Evolutionary conservation across 768 basidiomycete genomes (phyloP).

Genomic region (Termitomyces sp.): DNA sequence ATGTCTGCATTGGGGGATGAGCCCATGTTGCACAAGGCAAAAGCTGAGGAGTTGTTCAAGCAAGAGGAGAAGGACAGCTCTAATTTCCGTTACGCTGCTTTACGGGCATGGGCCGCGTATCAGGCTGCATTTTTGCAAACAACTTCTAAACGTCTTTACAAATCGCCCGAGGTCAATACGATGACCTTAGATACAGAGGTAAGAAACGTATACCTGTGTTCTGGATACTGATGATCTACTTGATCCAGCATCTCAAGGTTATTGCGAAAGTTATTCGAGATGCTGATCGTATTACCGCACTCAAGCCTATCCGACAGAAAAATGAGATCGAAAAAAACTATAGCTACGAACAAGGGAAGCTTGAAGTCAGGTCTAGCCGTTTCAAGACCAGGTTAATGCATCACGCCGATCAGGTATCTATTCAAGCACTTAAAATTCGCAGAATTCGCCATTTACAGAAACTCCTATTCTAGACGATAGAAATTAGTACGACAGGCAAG

Average conservation of each 20-base stretch:
- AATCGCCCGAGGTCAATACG: slow-evolving; percentile 19
- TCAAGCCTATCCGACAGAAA: slow-evolving; percentile 39
- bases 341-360: slow-evolving; percentile 17
- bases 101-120: slow-evolving; percentile 42
- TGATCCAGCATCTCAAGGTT: slow-evolving; percentile 28
- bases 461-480: slow-evolving; percentile 12
- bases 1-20: slow-evolving; percentile 34
- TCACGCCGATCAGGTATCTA: slow-evolving; percentile 19
- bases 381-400: slow-evolving; percentile 37
- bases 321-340: slow-evolving; percentile 37
- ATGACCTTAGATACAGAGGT: slow-evolving; percentile 20
- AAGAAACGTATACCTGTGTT: slow-evolving; percentile 1
- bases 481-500: slow-evolving; percentile 12
- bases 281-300: slow-evolving; percentile 24
- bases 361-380: slow-evolving; percentile 32
- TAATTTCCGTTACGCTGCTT: slow-evolving; percentile 19
- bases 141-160: slow-evolving; percentile 11
- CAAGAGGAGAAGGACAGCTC: slow-evolving; percentile 16
- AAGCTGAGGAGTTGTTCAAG: slow-evolving; percentile 24
- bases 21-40: slow-evolving; percentile 16
- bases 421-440: not conserved
- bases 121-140: slow-evolving; percentile 21
- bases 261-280: slow-evolving; percentile 34
- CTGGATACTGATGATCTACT: not conserved
- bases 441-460: not conserved